Conservation (phyloP, 1,284 basidiomycete species). For the Boletus mariae region DNA sequence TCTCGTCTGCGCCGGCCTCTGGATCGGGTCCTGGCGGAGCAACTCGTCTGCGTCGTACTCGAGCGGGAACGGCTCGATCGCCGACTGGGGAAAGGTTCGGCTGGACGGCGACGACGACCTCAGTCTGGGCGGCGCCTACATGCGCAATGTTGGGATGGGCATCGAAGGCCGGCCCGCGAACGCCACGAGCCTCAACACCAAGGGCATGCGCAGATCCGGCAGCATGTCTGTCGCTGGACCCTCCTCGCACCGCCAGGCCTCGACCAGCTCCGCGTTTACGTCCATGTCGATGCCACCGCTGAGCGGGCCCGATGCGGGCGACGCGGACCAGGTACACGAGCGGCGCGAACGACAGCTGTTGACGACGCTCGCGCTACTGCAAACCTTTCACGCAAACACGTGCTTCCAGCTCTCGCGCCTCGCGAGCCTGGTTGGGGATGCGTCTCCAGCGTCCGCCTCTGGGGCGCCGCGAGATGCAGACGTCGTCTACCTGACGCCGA, state of each 20-base stretch:
- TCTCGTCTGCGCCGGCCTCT: slow-evolving; percentile 70
- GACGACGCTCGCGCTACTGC: slow-evolving; percentile 65
- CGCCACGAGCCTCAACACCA: slow-evolving; percentile 29
- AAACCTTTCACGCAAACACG: slow-evolving; percentile 71
- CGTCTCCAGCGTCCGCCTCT: not conserved
- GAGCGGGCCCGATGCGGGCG: slow-evolving; percentile 8
- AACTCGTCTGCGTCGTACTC: slow-evolving; percentile 46
- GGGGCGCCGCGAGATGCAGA: slow-evolving; percentile 15
- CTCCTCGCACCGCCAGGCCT: slow-evolving; percentile 28
- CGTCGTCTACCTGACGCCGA: slow-evolving; percentile 42
- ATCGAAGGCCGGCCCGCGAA: slow-evolving; percentile 58
- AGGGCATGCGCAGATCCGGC: slow-evolving; percentile 38
- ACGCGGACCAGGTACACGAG: slow-evolving; percentile 21
- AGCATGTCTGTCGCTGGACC: slow-evolving; percentile 37
- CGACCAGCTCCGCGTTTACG: slow-evolving; percentile 25
- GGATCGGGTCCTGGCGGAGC: slow-evolving; percentile 64
- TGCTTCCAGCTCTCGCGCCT: slow-evolving; percentile 61
- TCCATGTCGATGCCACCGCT: slow-evolving; percentile 19
- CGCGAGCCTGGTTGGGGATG: slow-evolving; percentile 39
- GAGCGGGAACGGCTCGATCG: slow-evolving; percentile 39
- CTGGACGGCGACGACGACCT: slow-evolving; percentile 65
- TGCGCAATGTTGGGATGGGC: slow-evolving; percentile 61
- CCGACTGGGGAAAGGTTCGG: slow-evolving; percentile 52
- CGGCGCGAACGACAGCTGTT: slow-evolving; percentile 45
- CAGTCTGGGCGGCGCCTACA: slow-evolving; percentile 36